phyloP scores from a whole-genome alignment of 345 rosid species.

The Anacardium occidentale region DNA sequence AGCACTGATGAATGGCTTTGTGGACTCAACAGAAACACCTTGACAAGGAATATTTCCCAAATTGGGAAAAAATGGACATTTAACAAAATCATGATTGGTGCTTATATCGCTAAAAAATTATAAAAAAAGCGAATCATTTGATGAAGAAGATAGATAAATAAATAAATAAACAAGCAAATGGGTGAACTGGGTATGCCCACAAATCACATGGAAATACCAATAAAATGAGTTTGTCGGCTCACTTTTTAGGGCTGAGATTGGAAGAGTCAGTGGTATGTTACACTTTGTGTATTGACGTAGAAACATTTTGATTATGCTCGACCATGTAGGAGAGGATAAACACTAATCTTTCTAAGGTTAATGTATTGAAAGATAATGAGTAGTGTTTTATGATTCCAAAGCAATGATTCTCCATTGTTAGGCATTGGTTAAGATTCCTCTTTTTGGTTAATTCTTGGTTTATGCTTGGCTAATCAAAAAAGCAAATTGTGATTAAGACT shows the following conservation, averaged over 20 bases:
- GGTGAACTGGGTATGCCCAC: conserved; percentile 33
- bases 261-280: conserved; percentile 26
- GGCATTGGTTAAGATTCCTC: conserved; percentile 23
- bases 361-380: conserved; percentile 2
- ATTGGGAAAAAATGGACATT: conserved; percentile 23
- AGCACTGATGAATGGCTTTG: conserved; percentile 31
- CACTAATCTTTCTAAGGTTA: conserved; percentile 18
- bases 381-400: conserved; percentile 19
- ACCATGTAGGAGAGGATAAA: conserved; percentile 39
- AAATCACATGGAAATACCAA: conserved; percentile 41
- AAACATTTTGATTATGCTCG: conserved; percentile 41
- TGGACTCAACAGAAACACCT: conserved; percentile 17
- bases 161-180: conserved; percentile 12
- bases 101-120: too few relatives aligned
- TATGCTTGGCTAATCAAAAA: conserved; percentile 11
- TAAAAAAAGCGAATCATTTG: too few relatives aligned
- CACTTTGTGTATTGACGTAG: conserved; percentile 26
- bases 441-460: neutral
- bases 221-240: conserved; percentile 60
- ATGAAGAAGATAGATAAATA: neutral
- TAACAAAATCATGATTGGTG: too few relatives aligned
- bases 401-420: conserved; percentile 26
- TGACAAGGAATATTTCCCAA: conserved; percentile 43
- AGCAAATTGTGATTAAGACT: conserved; percentile 16
- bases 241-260: conserved; percentile 43